Evolutionary conservation across 768 basidiomycete species (phyloP).

Genomic region (Dioszegia hungarica): DNA sequence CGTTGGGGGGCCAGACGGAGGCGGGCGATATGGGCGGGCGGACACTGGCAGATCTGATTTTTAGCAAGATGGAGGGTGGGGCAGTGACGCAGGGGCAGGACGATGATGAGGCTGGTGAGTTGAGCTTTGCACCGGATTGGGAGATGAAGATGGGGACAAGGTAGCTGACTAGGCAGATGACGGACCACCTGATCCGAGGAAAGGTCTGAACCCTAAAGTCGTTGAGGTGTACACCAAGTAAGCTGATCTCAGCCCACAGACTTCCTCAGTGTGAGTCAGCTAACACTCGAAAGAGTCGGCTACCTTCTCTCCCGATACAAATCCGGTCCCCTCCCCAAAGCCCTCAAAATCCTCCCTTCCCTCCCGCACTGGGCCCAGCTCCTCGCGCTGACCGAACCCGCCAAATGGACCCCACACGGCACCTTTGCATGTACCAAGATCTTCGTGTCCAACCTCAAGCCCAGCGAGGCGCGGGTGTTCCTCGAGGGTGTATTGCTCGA

Average conservation of each 20-base stretch:
- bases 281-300: conserved; percentile 65
- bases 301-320: conserved; percentile 79
- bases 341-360: conserved; percentile 96
- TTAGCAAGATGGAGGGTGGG: conserved; percentile 76
- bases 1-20: conserved; percentile 21
- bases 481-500: conserved; percentile 86
- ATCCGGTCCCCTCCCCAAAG: conserved; percentile 88
- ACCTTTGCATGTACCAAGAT: conserved; percentile 90
- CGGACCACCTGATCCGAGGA: conserved; percentile 65
- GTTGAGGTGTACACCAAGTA: conserved; percentile 91
- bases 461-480: conserved; percentile 85
- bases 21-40: conserved; percentile 20
- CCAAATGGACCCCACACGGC: conserved; percentile 93
- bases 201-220: conserved; percentile 84
- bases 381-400: conserved; percentile 83
- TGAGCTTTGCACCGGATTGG: not conserved
- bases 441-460: conserved; percentile 95
- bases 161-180: conserved; percentile 35
- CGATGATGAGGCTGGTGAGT: conserved; percentile 40
- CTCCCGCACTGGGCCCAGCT: conserved; percentile 94
- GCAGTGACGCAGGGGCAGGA: conserved; percentile 53
- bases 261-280: not conserved
- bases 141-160: not conserved
- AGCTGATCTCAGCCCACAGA: too few species aligned
- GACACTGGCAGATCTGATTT: conserved; percentile 94